phyloP scores from a whole-genome alignment of 768 basidiomycete species.

The Gautieria morchelliformis region DNA sequence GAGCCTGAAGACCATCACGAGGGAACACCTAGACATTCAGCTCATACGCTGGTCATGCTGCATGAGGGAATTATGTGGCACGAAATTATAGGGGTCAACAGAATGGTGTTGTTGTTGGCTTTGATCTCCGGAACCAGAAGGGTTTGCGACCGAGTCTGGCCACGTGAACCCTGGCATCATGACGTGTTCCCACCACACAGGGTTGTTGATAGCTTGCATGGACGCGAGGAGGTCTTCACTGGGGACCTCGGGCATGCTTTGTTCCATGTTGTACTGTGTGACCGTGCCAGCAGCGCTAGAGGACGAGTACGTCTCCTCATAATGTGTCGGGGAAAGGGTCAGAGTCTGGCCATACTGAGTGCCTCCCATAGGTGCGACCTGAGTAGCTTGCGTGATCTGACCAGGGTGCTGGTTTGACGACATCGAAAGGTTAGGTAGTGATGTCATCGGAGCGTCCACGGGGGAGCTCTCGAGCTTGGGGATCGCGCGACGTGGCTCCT shows the following conservation, averaged over 20 bases:
- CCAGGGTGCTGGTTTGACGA: neutral
- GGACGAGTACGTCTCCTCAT: neutral
- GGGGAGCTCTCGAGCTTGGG: conserved; percentile 8
- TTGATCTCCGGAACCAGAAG: neutral
- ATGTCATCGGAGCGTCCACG: neutral
- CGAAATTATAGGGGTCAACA: neutral
- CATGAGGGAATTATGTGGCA: neutral
- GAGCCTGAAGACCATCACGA: neutral
- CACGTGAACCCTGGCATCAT: conserved; percentile 69
- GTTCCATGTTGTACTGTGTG: neutral
- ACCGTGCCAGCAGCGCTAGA: neutral
- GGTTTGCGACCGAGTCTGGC: neutral
- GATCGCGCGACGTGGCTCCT: conserved; percentile 10
- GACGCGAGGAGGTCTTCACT: conserved; percentile 57
- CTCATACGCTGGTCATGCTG: neutral
- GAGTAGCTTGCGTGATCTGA: neutral
- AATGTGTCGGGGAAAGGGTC: neutral
- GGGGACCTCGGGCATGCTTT: neutral
- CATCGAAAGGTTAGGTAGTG: neutral
- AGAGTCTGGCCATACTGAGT: neutral
- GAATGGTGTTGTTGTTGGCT: neutral
- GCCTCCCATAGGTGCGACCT: neutral
- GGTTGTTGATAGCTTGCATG: conserved; percentile 64
- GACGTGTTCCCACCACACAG: conserved; percentile 67
- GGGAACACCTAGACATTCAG: neutral